Percentiles rank a stretch among this genome's conserved stretches.
phyloP scores from a whole-genome alignment of 2,329 filamentous ascomycete species.

The Arthrobotrys pseudoclavata region DNA sequence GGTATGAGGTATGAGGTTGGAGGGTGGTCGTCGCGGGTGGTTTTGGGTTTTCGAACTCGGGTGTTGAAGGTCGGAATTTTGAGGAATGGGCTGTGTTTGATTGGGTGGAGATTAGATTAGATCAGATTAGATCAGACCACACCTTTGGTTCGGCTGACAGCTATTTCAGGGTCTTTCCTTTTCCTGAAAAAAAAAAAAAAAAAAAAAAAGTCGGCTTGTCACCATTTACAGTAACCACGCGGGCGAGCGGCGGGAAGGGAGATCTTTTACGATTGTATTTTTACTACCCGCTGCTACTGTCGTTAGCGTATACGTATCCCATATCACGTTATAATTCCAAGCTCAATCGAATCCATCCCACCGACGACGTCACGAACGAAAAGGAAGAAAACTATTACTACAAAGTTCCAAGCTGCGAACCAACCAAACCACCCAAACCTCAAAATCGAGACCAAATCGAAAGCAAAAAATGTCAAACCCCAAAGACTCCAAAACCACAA shows the following conservation, averaged over 20 bases:
- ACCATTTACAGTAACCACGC: too few species aligned
- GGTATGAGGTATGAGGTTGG: neutral
- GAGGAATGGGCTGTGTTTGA: constrained; percentile 23
- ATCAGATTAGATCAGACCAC: neutral
- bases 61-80: constrained; percentile 1
- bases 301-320: too few species aligned
- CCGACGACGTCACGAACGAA: too few species aligned
- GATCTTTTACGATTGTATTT: neutral
- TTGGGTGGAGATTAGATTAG: constrained; percentile 55
- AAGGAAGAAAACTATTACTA: too few species aligned
- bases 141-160: neutral
- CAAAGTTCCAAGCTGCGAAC: too few species aligned
- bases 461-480: constrained; percentile 21
- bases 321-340: too few species aligned
- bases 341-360: too few species aligned
- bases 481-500: constrained; percentile 67
- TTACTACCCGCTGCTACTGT: neutral
- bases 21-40: neutral
- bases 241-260: neutral
- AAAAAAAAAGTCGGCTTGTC: too few species aligned
- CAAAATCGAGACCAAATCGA: neutral
- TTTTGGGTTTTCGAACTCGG: constrained; percentile 4
- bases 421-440: neutral
- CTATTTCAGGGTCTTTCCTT: neutral
- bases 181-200: too few species aligned